phyloP scores from a whole-genome alignment of 805 yeast genomes.

The Sugiyamaella lignohabitans region DNA sequence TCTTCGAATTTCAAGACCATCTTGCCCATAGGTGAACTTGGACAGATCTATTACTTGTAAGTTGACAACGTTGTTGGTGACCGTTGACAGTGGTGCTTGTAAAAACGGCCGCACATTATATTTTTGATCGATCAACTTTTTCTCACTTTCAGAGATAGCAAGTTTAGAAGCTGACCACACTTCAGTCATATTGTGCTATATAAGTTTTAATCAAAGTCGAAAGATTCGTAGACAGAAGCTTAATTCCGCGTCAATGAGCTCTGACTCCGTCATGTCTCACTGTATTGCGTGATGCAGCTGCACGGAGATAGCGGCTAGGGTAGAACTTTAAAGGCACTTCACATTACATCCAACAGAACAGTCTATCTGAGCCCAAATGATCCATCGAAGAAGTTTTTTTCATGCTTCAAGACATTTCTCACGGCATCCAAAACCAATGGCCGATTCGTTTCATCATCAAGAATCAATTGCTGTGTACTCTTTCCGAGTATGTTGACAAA shows the following conservation, averaged over 20 bases:
- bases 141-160: background rate
- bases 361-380: background rate
- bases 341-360: no score
- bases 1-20: slow-evolving; percentile 29
- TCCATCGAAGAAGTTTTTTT: slow-evolving; percentile 6
- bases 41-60: background rate
- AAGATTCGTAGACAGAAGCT: no score
- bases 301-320: background rate
- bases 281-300: no score
- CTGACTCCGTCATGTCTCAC: background rate
- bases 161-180: no score
- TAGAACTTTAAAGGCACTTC: background rate
- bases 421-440: background rate
- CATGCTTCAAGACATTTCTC: slow-evolving; percentile 2
- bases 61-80: background rate
- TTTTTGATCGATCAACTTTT: slow-evolving; percentile 16
- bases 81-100: slow-evolving; percentile 26
- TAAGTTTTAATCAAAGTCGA: no score
- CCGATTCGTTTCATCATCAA: background rate
- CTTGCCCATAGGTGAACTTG: slow-evolving; percentile 31
- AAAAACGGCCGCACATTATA: slow-evolving; percentile 31
- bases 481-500: slow-evolving; percentile 2
- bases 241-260: background rate
- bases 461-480: background rate
- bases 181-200: no score